phyloP scores from a whole-genome alignment of 805 yeast species.

The Yarrowia sp. region DNA sequence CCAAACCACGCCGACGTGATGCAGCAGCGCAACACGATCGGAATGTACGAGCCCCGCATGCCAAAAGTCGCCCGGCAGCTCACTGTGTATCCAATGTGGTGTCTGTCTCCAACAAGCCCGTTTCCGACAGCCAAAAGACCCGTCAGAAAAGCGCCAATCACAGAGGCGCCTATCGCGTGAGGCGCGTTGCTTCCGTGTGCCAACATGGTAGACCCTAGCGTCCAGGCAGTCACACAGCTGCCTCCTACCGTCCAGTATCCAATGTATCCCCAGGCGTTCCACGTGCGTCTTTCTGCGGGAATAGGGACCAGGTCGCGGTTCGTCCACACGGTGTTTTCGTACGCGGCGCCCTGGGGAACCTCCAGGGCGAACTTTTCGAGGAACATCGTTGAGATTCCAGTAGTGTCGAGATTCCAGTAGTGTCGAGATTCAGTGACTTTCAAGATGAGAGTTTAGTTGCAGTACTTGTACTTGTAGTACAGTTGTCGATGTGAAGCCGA shows the following conservation, averaged over 20 bases:
- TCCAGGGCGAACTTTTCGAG: conserved; percentile 23
- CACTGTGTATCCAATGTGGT: conserved; percentile 52
- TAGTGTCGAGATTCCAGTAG: too few species aligned
- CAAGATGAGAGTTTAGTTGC: too few species aligned
- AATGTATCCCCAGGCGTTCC: conserved; percentile 47
- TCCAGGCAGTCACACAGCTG: conserved; percentile 44
- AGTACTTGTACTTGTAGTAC: too few species aligned
- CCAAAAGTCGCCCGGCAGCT: conserved; percentile 49
- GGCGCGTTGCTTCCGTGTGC: conserved; percentile 47
- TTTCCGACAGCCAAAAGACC: conserved; percentile 45
- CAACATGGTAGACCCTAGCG: conserved; percentile 45
- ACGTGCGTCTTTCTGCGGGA: conserved; percentile 47
- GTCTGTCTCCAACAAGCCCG: conserved; percentile 49
- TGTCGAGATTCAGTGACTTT: too few species aligned
- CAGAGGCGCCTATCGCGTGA: conserved; percentile 46
- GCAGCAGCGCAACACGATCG: conserved; percentile 46
- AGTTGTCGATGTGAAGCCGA: too few species aligned
- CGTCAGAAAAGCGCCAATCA: conserved; percentile 45
- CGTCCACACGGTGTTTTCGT: conserved; percentile 28
- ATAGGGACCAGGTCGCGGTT: conserved; percentile 46
- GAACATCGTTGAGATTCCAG: too few species aligned
- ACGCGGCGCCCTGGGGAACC: conserved; percentile 25
- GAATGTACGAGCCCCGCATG: conserved; percentile 46
- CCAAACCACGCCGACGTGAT: conserved; percentile 50
- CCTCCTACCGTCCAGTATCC: conserved; percentile 34